Base-by-base conservation (phyloP, 208 protist genomes). In the Trypanosoma scelopori region DNA sequence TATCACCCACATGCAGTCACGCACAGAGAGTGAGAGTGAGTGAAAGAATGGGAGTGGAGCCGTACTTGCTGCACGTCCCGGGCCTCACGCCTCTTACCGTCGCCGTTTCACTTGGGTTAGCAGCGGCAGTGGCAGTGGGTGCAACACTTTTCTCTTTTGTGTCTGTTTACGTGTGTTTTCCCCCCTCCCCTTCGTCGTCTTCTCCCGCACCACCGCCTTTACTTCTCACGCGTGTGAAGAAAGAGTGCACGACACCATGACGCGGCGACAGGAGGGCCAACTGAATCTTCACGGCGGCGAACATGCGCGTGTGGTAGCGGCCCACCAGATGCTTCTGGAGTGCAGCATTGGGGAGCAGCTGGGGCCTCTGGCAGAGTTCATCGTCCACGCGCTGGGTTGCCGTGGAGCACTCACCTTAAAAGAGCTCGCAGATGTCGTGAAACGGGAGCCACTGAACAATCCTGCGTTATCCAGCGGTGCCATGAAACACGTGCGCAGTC, bases 321-420 rank as follows among this genome's bases (percentile, higher is more conserved):
- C 48, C 16, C 82, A 87, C 56, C n/a, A 76, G 57, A 59, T 79
- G 32, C 72, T 87, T 11, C 66, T 87, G 51, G 64, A 84, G 42
- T 65, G 61, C 25, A 76, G 58, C 32, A 52, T 87, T 15, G 32
- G 45, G 13, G 63, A 79, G 18, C 82, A 84, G 47, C 75, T 84
- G 15, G 78, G 82, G 27, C 78, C 76, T 9, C 61, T 87, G 41
- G 82, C 78, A 25, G 74, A 55, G 1, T 76, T 65, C 27, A 47
- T 84, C 49, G 73, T 78, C 25, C 78, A 70, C 15, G 51, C 53
- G 15, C 72, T 87, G 16, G 57, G 55, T 11, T 55, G 65, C 5
- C 47, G 49, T 43, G 75, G 75, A 20, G 53, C 69, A 7, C 46
- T 87, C 48, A 69, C 70, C 23, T 59, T 84, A 42, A 56, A 59